These are phyloP conservation scores for Rhizomucor pusillus DNA, from an alignment of 371 early-diverging fungal genomes.

Conservation along the genomic window DNA sequence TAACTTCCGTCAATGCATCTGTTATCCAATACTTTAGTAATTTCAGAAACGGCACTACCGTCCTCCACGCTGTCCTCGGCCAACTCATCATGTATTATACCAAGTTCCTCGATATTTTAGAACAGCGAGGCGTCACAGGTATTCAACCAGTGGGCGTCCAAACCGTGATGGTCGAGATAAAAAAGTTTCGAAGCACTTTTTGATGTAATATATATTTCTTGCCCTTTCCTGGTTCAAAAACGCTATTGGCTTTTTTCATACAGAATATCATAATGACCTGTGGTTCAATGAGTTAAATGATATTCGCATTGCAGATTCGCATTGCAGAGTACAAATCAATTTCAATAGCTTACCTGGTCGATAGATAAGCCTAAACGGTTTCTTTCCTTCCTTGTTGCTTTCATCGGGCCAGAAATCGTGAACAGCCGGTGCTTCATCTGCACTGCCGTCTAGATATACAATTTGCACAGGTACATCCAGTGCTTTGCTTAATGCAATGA, in stretches of 20 bases:
- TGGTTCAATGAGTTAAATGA: conserved; percentile 37
- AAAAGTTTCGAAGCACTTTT: conserved; percentile 79
- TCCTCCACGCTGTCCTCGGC: conserved; percentile 83
- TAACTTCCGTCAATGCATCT: conserved; percentile 74
- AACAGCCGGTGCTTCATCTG: conserved; percentile 44
- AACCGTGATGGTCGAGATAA: conserved; percentile 90
- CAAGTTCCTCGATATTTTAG: conserved; percentile 74
- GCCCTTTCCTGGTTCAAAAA: not conserved
- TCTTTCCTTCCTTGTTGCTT: conserved; percentile 8
- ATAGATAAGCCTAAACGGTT: conserved; percentile 41
- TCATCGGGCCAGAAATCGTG: conserved; percentile 54
- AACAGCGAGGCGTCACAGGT: conserved; percentile 53
- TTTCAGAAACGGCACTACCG: conserved; percentile 86
- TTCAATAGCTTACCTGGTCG: conserved; percentile 33
- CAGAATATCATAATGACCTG: conserved; percentile 68
- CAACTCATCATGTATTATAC: conserved; percentile 87
- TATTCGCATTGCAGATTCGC: too few relatives aligned
- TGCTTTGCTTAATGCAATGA: conserved; percentile 63
- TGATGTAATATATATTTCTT: conserved; percentile 15
- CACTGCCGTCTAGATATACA: conserved; percentile 63
- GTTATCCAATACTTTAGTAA: conserved; percentile 89
- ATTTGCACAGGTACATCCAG: conserved; percentile 58
- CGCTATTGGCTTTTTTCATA: conserved; percentile 22
- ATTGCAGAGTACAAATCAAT: too few relatives aligned
- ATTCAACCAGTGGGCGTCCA: conserved; percentile 87